These are phyloP conservation scores for Amphibolis antarctica DNA, from an alignment of 106 monocot genomes.

Conservation along the genomic window DNA sequence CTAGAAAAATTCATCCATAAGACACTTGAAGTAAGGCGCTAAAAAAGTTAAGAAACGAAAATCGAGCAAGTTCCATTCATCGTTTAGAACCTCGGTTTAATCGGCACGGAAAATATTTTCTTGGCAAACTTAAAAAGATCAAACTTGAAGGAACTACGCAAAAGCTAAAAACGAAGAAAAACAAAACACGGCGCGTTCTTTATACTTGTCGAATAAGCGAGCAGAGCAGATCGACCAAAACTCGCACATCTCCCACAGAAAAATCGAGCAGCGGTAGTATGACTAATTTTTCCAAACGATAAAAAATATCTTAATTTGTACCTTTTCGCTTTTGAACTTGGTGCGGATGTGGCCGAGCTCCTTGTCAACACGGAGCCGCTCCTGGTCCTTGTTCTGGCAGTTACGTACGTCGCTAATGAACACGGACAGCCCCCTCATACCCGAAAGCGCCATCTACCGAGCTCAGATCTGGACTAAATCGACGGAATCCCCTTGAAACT, in stretches of 20 bases:
- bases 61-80: neutral
- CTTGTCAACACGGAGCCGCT: conserved; percentile 89
- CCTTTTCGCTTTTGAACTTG: conserved; percentile 94
- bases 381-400: conserved; percentile 97
- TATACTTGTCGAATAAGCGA: too few relatives aligned
- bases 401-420: conserved; percentile 96
- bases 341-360: conserved; percentile 93
- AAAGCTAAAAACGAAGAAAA: neutral
- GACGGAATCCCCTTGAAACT: neutral
- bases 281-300: neutral
- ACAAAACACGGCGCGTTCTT: neutral
- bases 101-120: neutral
- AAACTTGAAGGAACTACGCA: too few relatives aligned
- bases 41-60: neutral
- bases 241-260: neutral
- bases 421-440: conserved; percentile 93
- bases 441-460: conserved; percentile 59
- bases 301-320: conserved; percentile 1
- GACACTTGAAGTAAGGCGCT: too few relatives aligned
- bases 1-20: neutral
- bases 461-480: neutral
- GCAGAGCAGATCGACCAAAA: neutral
- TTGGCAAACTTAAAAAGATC: neutral
- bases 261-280: neutral
- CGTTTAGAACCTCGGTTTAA: neutral